Percentiles rank a stretch among this genome's conserved stretches.
Conservation (phyloP, 2,329 filamentous ascomycete species). For the Dothistroma pini region DNA sequence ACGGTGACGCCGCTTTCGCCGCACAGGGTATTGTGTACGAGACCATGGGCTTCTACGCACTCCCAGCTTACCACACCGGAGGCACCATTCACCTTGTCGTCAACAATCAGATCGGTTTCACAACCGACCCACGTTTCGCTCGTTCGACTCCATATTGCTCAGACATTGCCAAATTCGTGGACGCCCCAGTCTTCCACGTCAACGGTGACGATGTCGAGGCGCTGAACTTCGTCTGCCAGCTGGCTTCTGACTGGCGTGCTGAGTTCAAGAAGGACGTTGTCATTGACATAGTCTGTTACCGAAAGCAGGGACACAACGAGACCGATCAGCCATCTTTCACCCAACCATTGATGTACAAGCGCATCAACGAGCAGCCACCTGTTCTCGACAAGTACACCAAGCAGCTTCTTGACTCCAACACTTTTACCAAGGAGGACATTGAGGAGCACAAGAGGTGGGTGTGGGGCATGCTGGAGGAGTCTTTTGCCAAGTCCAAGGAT, state of each 20-base stretch:
- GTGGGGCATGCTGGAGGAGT: constrained; percentile 98
- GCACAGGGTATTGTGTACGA: constrained; percentile 98
- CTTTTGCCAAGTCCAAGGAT: constrained; percentile 94
- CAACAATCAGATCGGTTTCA: constrained; percentile 99
- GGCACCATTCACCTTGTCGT: constrained; percentile 96
- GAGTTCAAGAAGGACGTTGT: constrained; percentile 99
- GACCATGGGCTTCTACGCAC: constrained; percentile 93
- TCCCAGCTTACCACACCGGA: constrained; percentile 94
- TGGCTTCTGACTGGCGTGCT: constrained; percentile 95
- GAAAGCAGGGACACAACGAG: constrained; percentile 99
- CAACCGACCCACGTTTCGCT: constrained; percentile 93
- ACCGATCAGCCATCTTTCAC: constrained; percentile 99
- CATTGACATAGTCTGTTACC: constrained; percentile 97
- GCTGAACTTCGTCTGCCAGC: constrained; percentile 95
- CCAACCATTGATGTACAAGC: constrained; percentile 99
- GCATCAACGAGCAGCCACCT: constrained; percentile 76
- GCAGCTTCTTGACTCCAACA: constrained; percentile 85
- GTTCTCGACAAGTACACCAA: constrained; percentile 90
- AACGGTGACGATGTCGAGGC: constrained; percentile 98
- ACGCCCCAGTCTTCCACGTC: constrained; percentile 98
- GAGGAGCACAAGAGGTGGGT: constrained; percentile 99
- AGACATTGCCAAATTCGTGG: constrained; percentile 98
- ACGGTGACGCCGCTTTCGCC: constrained; percentile 96
- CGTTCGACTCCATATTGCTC: constrained; percentile 98
- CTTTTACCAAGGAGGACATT: constrained; percentile 94